A percentile compares a stretch with the other conserved stretches of the same genome.
These are phyloP conservation scores for Colletotrichum cereale DNA, from an alignment of 2,329 filamentous ascomycete genomes.

Conservation along the genomic window DNA sequence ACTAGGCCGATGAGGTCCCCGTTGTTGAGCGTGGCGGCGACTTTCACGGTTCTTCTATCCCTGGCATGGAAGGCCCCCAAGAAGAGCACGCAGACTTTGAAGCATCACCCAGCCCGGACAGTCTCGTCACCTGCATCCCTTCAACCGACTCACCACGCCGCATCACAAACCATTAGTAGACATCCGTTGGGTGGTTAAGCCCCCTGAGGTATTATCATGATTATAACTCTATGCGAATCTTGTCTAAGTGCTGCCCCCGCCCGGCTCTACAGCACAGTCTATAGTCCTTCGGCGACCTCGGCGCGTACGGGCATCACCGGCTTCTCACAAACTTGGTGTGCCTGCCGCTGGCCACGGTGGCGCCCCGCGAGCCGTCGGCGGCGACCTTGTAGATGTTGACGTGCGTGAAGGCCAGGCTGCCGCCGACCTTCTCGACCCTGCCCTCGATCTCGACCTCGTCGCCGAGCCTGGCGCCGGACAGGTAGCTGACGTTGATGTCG, in stretches of 20 bases:
- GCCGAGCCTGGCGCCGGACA: conserved; percentile 71
- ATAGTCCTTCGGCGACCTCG: neutral
- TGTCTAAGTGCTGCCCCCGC: neutral
- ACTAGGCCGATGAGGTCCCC: no score
- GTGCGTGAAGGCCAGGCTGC: conserved; percentile 71
- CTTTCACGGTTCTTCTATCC: neutral
- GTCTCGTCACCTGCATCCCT: neutral
- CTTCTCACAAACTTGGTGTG: conserved; percentile 42
- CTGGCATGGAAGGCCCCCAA: neutral
- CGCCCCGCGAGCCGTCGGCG: conserved; percentile 34
- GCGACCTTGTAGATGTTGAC: conserved; percentile 40
- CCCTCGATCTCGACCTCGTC: conserved; percentile 78
- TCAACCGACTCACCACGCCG: neutral
- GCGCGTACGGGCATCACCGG: neutral
- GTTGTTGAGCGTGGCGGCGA: no score
- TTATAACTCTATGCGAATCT: neutral
- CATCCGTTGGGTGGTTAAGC: neutral
- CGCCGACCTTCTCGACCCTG: conserved; percentile 74
- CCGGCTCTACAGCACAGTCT: neutral
- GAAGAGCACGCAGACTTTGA: neutral
- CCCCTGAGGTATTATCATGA: neutral
- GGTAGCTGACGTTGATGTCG: conserved; percentile 81
- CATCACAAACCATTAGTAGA: neutral
- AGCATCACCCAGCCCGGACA: neutral
- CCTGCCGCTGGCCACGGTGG: conserved; percentile 35